Conservation (phyloP, 768 basidiomycete species). For the Rhodotorula taiwanensis region DNA sequence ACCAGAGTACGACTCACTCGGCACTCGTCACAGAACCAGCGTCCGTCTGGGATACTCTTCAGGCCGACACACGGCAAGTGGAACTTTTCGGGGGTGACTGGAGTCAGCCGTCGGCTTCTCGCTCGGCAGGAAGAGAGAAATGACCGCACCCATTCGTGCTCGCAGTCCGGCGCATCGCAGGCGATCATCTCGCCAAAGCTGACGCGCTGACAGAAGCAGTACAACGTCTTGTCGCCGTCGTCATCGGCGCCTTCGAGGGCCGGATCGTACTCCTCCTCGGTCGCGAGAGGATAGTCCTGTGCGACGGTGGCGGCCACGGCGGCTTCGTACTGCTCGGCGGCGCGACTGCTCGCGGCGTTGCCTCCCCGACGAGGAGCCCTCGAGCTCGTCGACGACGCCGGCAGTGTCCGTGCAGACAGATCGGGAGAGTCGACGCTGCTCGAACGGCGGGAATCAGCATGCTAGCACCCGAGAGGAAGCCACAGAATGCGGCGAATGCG, state of each 20-base stretch:
- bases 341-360: constrained; percentile 4
- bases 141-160: constrained; percentile 32
- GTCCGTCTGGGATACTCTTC: constrained; percentile 33
- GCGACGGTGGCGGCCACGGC: not conserved
- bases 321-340: constrained; percentile 6
- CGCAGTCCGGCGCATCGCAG: constrained; percentile 34
- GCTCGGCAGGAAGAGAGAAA: too few relatives aligned
- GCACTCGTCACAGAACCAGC: constrained; percentile 36
- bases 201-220: constrained; percentile 35
- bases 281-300: not conserved
- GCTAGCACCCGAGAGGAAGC: too few relatives aligned
- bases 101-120: too few relatives aligned
- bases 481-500: not conserved
- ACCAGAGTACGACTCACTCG: constrained; percentile 22
- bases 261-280: constrained; percentile 23
- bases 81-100: constrained; percentile 11
- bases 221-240: constrained; percentile 31
- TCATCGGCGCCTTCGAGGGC: constrained; percentile 29
- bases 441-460: not conserved
- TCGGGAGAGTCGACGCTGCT: constrained; percentile 28
- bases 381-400: not conserved
- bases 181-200: constrained; percentile 39
- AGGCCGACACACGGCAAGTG: constrained; percentile 35
- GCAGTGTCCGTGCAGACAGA: constrained; percentile 10
- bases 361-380: constrained; percentile 18